Conservation (phyloP, 805 yeast species). For the Maudiozyma bulderi region DNA sequence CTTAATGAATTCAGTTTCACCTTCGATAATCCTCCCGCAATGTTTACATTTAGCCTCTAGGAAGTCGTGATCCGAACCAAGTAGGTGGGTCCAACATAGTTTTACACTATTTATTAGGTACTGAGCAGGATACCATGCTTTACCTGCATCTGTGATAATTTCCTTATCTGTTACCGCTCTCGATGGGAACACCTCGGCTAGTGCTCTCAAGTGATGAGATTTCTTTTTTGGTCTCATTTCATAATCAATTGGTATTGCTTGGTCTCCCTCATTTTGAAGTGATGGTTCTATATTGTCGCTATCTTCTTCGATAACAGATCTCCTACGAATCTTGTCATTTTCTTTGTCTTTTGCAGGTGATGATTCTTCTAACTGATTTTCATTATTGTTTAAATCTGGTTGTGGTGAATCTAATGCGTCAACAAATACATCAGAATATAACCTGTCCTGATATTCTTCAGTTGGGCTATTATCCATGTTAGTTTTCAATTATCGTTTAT, state of each 20-base stretch:
- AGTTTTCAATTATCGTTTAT: too few species aligned
- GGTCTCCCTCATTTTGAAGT: neutral
- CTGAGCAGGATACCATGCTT: slow-evolving; percentile 9
- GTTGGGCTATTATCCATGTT: too few species aligned
- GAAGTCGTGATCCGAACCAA: slow-evolving; percentile 4
- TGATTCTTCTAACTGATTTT: too few species aligned
- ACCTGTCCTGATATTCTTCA: too few species aligned
- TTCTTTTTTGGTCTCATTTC: neutral
- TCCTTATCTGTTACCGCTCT: neutral
- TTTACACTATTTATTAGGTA: slow-evolving; percentile 2
- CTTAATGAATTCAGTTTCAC: neutral
- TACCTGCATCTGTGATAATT: neutral
- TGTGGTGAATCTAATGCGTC: too few species aligned
- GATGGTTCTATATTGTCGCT: too few species aligned
- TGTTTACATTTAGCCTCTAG: slow-evolving; percentile 8
- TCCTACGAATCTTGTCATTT: too few species aligned
- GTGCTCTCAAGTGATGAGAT: neutral
- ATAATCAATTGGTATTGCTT: neutral
- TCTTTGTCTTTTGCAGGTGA: too few species aligned
- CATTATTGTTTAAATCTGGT: too few species aligned
- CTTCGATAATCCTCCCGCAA: slow-evolving; percentile 5
- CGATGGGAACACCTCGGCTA: neutral
- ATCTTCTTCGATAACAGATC: too few species aligned
- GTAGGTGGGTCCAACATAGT: slow-evolving; percentile 10
- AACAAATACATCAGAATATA: too few species aligned